Conservation (phyloP, 148 eudicot species). For the Polygonum maritimum region DNA sequence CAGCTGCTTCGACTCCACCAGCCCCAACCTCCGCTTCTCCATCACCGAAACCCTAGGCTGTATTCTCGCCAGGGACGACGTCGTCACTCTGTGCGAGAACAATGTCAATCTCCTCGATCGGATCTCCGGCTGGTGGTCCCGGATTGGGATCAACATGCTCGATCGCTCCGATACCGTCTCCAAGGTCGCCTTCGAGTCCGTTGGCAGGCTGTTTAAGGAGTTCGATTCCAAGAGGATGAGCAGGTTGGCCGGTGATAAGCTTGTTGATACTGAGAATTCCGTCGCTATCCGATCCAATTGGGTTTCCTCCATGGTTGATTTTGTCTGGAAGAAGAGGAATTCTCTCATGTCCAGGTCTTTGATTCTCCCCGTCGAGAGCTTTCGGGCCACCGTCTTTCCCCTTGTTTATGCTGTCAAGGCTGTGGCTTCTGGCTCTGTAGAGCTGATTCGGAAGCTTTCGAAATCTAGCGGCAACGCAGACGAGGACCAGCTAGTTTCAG, state of each 20-base stretch:
- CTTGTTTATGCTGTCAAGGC: slow-evolving; percentile 87
- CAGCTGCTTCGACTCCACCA: slow-evolving; percentile 52
- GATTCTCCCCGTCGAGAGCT: slow-evolving; percentile 77
- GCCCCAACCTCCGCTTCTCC: slow-evolving; percentile 55
- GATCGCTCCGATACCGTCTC: slow-evolving; percentile 66
- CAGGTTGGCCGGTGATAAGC: slow-evolving; percentile 88
- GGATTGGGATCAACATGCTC: slow-evolving; percentile 73
- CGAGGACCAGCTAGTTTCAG: slow-evolving; percentile 24
- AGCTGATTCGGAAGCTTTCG: slow-evolving; percentile 63
- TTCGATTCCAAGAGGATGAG: slow-evolving; percentile 90
- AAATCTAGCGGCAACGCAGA: slow-evolving; percentile 25
- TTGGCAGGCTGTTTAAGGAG: slow-evolving; percentile 85
- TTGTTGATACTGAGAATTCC: slow-evolving; percentile 88
- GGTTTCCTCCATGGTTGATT: slow-evolving; percentile 84
- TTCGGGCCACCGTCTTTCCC: slow-evolving; percentile 66
- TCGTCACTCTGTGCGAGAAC: slow-evolving; percentile 70
- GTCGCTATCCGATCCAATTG: slow-evolving; percentile 86
- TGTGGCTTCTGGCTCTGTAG: slow-evolving; percentile 78
- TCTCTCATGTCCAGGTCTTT: slow-evolving; percentile 72
- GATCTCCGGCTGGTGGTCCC: slow-evolving; percentile 75
- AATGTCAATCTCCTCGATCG: slow-evolving; percentile 66
- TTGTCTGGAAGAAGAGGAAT: slow-evolving; percentile 71
- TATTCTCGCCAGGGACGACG: slow-evolving; percentile 74
- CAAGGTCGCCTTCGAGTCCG: slow-evolving; percentile 73
- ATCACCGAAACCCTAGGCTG: slow-evolving; percentile 89